phyloP scores from a whole-genome alignment of 352 stramenopile species.

The Globisporangium echinulatum region DNA sequence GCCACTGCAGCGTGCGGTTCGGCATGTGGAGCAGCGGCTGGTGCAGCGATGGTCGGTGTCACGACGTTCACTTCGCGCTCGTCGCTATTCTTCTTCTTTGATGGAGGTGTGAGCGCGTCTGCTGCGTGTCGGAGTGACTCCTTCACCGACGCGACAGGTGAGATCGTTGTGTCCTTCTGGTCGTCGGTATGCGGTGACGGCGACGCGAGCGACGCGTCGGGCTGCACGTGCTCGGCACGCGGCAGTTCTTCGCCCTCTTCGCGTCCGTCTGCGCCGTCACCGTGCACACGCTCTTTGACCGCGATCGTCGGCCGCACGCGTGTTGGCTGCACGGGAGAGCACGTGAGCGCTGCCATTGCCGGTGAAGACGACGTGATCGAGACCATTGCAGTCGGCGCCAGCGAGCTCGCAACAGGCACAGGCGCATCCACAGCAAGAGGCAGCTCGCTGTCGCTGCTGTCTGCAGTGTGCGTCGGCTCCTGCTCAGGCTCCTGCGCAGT shows the following conservation, averaged over 20 bases:
- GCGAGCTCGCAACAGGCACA: background rate
- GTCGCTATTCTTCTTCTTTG: constrained; percentile 2
- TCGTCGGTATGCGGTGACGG: constrained; percentile 9
- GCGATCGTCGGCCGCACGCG: constrained; percentile 9
- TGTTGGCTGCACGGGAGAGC: background rate
- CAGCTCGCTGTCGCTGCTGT: background rate
- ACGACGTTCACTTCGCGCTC: background rate
- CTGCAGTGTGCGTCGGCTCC: constrained; percentile 7
- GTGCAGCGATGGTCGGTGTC: background rate
- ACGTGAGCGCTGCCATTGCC: too few relatives aligned
- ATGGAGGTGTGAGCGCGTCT: background rate
- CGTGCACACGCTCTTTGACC: background rate
- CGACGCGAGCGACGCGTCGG: background rate
- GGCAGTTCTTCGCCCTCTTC: background rate
- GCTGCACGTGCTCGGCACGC: background rate
- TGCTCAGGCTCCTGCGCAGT: constrained; percentile 3
- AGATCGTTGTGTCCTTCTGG: constrained; percentile 15
- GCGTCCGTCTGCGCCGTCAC: constrained; percentile 5
- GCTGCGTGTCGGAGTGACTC: constrained; percentile 8
- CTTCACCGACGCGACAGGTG: constrained; percentile 12
- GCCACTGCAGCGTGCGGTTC: background rate
- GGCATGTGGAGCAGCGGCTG: background rate
- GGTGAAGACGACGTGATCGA: background rate
- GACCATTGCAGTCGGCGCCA: background rate
- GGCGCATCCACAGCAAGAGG: background rate